Evolutionary conservation across 768 basidiomycete genomes (phyloP).

Genomic region (Xerocomus spinulosus): DNA sequence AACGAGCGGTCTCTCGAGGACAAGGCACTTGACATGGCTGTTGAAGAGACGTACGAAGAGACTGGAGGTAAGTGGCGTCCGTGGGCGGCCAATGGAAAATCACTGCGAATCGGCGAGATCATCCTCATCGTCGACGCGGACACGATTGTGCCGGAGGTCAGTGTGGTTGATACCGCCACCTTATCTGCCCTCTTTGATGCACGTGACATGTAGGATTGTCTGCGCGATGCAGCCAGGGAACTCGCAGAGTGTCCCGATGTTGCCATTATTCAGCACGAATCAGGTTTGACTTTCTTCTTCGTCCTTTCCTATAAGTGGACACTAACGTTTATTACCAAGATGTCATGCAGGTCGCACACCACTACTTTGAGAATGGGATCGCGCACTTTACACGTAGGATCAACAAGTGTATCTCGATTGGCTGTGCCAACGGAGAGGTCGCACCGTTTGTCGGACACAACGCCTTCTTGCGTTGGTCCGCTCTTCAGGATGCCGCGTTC

Average conservation of each 20-base stretch:
- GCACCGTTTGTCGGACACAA: constrained; percentile 82
- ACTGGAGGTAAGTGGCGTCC: constrained; percentile 57
- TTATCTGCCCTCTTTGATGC: neutral
- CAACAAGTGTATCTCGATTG: constrained; percentile 78
- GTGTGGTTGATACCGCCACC: neutral
- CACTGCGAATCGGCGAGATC: constrained; percentile 71
- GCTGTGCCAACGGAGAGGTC: constrained; percentile 75
- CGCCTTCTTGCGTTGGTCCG: constrained; percentile 86
- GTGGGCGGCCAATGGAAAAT: constrained; percentile 74
- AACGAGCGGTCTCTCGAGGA: constrained; percentile 54
- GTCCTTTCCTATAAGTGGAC: neutral
- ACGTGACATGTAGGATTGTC: constrained; percentile 40
- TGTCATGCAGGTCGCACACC: constrained; percentile 85
- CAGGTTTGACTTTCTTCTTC: constrained; percentile 38
- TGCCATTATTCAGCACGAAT: constrained; percentile 90
- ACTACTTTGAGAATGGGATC: constrained; percentile 91
- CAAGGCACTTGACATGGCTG: constrained; percentile 60
- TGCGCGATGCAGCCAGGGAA: constrained; percentile 86
- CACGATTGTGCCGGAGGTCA: constrained; percentile 74
- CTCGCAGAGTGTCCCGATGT: constrained; percentile 78
- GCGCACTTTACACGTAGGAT: constrained; percentile 91
- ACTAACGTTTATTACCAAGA: constrained; percentile 41
- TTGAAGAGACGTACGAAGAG: constrained; percentile 68
- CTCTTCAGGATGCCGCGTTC: constrained; percentile 83
- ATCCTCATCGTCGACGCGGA: constrained; percentile 87